Evolutionary conservation across 202 grass and related monocot species (phyloP), one percentile per base, ranked within the genome.

Genomic region (Dendrocalamus latiflorus): DNA sequence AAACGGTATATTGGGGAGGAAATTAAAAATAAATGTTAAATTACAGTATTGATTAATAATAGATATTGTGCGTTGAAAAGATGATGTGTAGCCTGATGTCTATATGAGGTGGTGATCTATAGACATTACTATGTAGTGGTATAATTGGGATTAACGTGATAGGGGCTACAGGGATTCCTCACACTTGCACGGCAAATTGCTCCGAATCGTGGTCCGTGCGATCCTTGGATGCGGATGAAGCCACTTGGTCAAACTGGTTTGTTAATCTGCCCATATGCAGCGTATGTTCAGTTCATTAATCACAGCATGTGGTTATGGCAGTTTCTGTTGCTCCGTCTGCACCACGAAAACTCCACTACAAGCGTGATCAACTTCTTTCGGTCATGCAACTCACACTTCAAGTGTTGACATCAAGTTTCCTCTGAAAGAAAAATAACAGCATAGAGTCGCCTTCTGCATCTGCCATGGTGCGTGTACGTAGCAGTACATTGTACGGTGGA

Each of bases 231-330:
- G 64, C 71, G 6, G n/a, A 81, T 34, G 77, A 81, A 36, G 28
- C 55, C 71, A 58, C 71, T 58, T 51, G 71, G 71, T 85, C 54
- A 81, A 89, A 57, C 9, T 10, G 3, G 28, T 74, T 62, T 62
- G 82, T 81, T 77, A 68, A 34, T 83, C 64, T 55, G 17, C 30
- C 12, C 51, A 62, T 60, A 11, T 36, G 54, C 70, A 38, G 5
- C 57, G 43, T 74, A 53, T 75, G 65, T 44, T 22, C 54, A 15
- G 8, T 47, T 34, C 16, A 68, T 68, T 74, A 88, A 76, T 84
- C 76, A 6, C 25, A 10, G 43, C 87, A 85, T 70, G 76, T 85
- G 87, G 64, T 75, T 81, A 67, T 33, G 68, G 26, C 81, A 89
- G 70, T 54, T 17, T 56, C 63, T 89, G 70, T 42, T 78, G 67